These are phyloP conservation scores for Didymella segeticola DNA, from an alignment of 2,329 filamentous ascomycete genomes.

Conservation along the genomic window DNA sequence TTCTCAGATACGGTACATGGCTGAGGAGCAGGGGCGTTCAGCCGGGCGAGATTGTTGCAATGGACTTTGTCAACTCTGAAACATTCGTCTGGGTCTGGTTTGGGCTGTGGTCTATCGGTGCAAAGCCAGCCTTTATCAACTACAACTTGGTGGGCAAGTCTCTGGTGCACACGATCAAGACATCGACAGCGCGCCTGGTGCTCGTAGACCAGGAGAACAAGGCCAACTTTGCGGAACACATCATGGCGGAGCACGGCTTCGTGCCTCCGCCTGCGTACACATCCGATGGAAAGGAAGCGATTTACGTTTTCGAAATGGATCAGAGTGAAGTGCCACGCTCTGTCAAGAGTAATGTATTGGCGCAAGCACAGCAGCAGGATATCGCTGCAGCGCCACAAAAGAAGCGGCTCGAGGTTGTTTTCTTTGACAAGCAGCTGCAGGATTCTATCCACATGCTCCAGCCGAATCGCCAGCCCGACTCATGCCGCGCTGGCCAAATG, in stretches of 20 bases:
- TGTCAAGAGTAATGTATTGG: conserved; percentile 28
- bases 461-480: conserved; percentile 40
- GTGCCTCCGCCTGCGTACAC: conserved; percentile 5
- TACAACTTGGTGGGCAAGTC: conserved; percentile 48
- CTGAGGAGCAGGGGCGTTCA: conserved; percentile 44
- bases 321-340: conserved; percentile 25
- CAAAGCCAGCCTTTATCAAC: conserved; percentile 50
- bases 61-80: conserved; percentile 48
- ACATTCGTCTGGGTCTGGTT: conserved; percentile 49
- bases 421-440: conserved; percentile 39
- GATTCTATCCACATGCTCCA: conserved; percentile 36
- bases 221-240: conserved; percentile 36
- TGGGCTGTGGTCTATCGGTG: conserved; percentile 48
- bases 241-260: conserved; percentile 42
- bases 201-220: conserved; percentile 63
- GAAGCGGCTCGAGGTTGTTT: conserved; percentile 38
- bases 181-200: conserved; percentile 63
- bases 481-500: conserved; percentile 33
- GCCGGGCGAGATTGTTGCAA: conserved; percentile 47
- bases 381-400: conserved; percentile 18
- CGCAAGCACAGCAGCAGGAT: conserved; percentile 14
- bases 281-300: conserved; percentile 19
- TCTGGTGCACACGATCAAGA: conserved; percentile 60
- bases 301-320: conserved; percentile 35
- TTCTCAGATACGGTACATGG: conserved; percentile 47